Percentiles rank a stretch among this genome's conserved stretches.
Evolutionary conservation across 805 yeast genomes (phyloP).

Genomic region (Candida caryicola): DNA sequence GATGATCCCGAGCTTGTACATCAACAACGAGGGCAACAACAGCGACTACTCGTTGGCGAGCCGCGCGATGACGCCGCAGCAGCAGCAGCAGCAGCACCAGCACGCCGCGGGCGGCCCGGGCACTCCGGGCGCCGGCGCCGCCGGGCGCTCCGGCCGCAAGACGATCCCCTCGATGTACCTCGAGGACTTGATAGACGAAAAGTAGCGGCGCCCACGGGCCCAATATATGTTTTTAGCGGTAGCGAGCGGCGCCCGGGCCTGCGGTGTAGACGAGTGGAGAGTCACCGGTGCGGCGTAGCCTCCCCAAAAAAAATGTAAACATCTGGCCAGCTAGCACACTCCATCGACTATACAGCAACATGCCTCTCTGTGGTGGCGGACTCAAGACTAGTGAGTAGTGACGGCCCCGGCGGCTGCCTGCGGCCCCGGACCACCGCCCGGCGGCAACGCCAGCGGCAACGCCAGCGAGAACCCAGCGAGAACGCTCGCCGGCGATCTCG

Average conservation of each 20-base stretch:
- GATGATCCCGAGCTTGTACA: constrained; percentile 35
- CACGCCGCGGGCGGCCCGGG: too few species aligned
- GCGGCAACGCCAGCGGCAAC: too few species aligned
- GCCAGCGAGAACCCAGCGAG: constrained; percentile 40
- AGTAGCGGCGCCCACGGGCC: too few species aligned
- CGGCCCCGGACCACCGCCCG: too few species aligned
- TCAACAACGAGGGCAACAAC: constrained; percentile 35
- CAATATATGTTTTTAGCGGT: too few species aligned
- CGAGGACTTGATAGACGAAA: constrained; percentile 47
- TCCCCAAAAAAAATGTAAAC: neutral
- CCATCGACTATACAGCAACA: too few species aligned
- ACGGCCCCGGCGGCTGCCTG: too few species aligned
- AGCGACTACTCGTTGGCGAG: constrained; percentile 26
- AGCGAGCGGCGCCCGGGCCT: too few species aligned
- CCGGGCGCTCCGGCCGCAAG: constrained; percentile 27
- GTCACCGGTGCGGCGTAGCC: neutral
- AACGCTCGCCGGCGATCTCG: too few species aligned
- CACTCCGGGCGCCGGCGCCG: too few species aligned
- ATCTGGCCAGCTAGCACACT: neutral
- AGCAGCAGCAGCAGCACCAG: too few species aligned
- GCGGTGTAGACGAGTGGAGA: neutral
- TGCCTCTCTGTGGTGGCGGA: constrained; percentile 45
- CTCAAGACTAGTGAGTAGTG: constrained; percentile 43
- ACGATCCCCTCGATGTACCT: constrained; percentile 49
- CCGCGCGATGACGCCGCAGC: too few species aligned